Evolutionary conservation across 2,329 filamentous ascomycete genomes (phyloP), one percentile per base, ranked within the genome.

Genomic region (Trichoderma semiorbis): DNA sequence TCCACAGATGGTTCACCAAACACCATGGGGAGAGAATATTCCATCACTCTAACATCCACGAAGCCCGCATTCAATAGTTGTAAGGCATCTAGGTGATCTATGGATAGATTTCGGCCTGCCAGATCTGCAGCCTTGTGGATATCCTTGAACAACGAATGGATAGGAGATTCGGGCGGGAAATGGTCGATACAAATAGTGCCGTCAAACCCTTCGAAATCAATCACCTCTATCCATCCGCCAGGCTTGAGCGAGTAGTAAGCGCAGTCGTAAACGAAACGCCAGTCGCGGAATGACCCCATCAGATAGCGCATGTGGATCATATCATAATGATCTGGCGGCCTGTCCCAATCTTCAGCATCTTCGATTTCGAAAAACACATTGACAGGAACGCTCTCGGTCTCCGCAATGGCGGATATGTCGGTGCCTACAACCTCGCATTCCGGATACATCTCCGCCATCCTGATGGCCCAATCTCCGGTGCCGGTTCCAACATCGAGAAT

Each of bases 361-460:
- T 89, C 87, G 6, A 89, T 83, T 78, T 89, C 87, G 79, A 89
- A 89, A 75, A 86, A 88, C 50, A 88, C 84, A 73, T 90, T 90
- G 76, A 85, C 85, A 6, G 88, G 88, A 7, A 87, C 86, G 39
- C 85, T 84, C 24, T 83, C 84, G n/a, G 85, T 85, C 74, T 89
- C 87, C 21, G 81, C 81, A 63, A 89, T 87, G 72, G 88, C 87
- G 18, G 87, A 86, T 70, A 89, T 88, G 74, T 90, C 88, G 55
- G 86, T 88, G 26, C 88, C 88, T 7, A 87, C 85, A 5, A 90
- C 86, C 74, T 89, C 87, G 75, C 86, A 88, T 36, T 83, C 78
- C 6, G 86, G 86, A 75, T 83, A 86, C 36, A 81, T 75, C 76
- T 89, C 87, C 16, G 85, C 87, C 81, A 89, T 86, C 72, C 84